Percentiles rank a stretch among this genome's conserved stretches.
Evolutionary conservation across 495 filamentous ascomycete species (phyloP).

Genomic region (Xanthoparmelia taractica): DNA sequence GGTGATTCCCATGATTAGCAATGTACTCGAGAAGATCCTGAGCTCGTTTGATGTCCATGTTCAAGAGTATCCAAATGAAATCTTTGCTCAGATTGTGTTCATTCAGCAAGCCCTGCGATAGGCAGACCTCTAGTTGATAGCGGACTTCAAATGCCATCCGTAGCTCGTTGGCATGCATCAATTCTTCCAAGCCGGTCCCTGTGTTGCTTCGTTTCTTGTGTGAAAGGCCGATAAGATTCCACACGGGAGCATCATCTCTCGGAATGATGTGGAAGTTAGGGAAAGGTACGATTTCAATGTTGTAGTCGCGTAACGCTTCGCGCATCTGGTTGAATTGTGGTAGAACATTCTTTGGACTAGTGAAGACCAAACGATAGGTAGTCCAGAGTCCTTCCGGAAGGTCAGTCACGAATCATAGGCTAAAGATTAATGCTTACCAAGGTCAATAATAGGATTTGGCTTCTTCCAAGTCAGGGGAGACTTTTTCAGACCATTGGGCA

Average conservation of each 20-base stretch:
- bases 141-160: constrained; percentile 62
- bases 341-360: constrained; percentile 23
- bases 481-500: constrained; percentile 33
- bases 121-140: constrained; percentile 88
- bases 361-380: constrained; percentile 52
- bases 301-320: constrained; percentile 62
- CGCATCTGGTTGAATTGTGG: constrained; percentile 39
- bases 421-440: constrained; percentile 44
- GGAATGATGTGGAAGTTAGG: constrained; percentile 29
- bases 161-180: constrained; percentile 31
- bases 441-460: constrained; percentile 56
- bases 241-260: constrained; percentile 35
- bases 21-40: constrained; percentile 55
- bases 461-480: constrained; percentile 50
- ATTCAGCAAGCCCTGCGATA: constrained; percentile 71
- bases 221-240: constrained; percentile 49
- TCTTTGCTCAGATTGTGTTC: constrained; percentile 61
- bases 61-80: constrained; percentile 55
- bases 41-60: constrained; percentile 42
- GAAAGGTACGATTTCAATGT: constrained; percentile 45
- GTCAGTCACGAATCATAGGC: constrained; percentile 25
- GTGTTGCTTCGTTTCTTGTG: constrained; percentile 3
- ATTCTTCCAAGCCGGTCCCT: constrained; percentile 24
- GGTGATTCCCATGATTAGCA: constrained; percentile 48
- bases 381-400: constrained; percentile 53